A percentile compares a stretch with the other conserved stretches of the same genome.
These are phyloP conservation scores for Teratosphaeria nubilosa DNA, from an alignment of 2,329 filamentous ascomycete species.

Conservation along the genomic window DNA sequence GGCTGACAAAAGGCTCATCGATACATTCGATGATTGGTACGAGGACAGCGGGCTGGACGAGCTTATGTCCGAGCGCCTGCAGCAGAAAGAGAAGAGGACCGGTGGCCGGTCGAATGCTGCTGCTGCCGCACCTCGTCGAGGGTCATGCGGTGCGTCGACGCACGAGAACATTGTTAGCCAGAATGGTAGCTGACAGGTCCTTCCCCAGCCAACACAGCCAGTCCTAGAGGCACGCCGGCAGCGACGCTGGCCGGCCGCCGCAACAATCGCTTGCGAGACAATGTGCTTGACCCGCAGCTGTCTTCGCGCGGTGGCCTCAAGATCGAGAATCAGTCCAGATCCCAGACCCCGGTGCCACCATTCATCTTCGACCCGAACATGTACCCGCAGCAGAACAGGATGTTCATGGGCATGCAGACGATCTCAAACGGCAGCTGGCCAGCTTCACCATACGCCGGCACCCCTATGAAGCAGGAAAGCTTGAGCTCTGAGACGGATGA, in stretches of 20 bases:
- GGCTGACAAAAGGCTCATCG: conserved; percentile 51
- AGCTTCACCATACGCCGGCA: conserved; percentile 5
- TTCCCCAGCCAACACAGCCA: conserved; percentile 4
- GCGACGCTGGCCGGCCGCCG: conserved; percentile 2
- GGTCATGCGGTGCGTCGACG: conserved; percentile 9
- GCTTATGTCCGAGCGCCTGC: conserved; percentile 68
- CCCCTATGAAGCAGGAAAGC: conserved; percentile 18
- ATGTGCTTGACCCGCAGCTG: conserved; percentile 23
- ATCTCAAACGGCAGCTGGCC: conserved; percentile 28
- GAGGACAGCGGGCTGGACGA: conserved; percentile 57
- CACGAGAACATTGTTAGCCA: not conserved
- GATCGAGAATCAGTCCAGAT: conserved; percentile 16
- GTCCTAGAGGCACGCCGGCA: conserved; percentile 16
- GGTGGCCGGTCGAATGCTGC: conserved; percentile 1
- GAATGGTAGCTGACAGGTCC: not conserved
- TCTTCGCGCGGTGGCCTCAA: conserved; percentile 12
- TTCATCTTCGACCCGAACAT: conserved; percentile 9
- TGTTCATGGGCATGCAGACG: conserved; percentile 11
- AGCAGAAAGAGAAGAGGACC: conserved; percentile 56
- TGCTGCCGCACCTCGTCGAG: conserved; percentile 7
- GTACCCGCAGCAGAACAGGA: not conserved
- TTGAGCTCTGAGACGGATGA: conserved; percentile 11
- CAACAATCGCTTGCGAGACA: conserved; percentile 14
- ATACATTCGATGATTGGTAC: conserved; percentile 72
- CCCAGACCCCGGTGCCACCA: conserved; percentile 14